Percentiles rank a stretch among this genome's conserved stretches.
Conservation (phyloP, 2,329 filamentous ascomycete genomes). For the Colletotrichum destructivum region DNA sequence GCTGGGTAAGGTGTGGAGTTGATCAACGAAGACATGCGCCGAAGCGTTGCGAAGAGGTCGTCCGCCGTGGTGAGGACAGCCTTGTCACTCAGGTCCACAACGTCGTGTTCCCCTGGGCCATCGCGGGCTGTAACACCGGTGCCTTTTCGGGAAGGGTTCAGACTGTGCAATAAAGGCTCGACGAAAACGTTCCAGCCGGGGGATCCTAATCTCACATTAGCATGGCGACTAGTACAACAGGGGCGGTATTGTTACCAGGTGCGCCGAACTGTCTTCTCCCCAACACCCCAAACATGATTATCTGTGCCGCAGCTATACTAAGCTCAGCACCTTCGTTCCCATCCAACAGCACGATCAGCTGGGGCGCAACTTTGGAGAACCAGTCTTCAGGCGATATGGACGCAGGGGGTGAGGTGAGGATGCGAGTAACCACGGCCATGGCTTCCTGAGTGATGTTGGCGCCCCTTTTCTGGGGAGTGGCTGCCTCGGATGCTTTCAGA, state of each 20-base stretch:
- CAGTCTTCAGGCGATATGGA: conserved; percentile 69
- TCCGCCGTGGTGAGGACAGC: conserved; percentile 62
- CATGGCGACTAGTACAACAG: conserved; percentile 9
- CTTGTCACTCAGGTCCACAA: conserved; percentile 62
- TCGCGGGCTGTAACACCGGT: conserved; percentile 43
- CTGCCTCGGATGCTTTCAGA: conserved; percentile 56
- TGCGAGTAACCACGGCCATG: conserved; percentile 72
- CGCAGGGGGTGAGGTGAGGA: conserved; percentile 73
- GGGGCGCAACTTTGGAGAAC: conserved; percentile 73
- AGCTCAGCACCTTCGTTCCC: conserved; percentile 71
- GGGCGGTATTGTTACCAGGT: conserved; percentile 61
- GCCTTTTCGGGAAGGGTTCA: conserved; percentile 61
- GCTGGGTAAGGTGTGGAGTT: conserved; percentile 78
- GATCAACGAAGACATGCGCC: conserved; percentile 69
- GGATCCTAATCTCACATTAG: conserved; percentile 55
- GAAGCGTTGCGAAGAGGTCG: conserved; percentile 66
- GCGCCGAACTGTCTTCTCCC: conserved; percentile 75
- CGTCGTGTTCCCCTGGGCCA: conserved; percentile 46
- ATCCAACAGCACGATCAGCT: conserved; percentile 74
- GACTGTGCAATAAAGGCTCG: conserved; percentile 67
- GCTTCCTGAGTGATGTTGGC: conserved; percentile 79
- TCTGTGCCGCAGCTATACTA: conserved; percentile 71
- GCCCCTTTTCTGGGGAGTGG: conserved; percentile 67
- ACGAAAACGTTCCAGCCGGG: conserved; percentile 76
- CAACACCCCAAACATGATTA: conserved; percentile 77